Base-by-base conservation (phyloP, 768 basidiomycete genomes). In the Hygrocybe coccinea region DNA sequence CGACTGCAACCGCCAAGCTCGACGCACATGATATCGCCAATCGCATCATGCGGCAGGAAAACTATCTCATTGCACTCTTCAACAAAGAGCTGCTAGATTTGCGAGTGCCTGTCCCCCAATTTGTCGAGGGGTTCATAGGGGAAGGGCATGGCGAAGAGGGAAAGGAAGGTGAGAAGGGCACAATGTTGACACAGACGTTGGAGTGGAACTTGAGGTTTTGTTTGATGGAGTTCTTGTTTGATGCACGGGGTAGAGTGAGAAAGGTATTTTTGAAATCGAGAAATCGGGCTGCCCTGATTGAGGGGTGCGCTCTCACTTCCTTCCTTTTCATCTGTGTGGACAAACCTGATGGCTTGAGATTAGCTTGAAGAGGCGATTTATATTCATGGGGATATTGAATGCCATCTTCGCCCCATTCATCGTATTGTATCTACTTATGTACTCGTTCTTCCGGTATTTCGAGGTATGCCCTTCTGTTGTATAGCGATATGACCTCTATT, bases 371-470 rank as follows among this genome's bases (percentile, higher is more conserved):
- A 77, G 91, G 55, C 82, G 97, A 2, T 90, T 99, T 67, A 85
- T 97, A 57, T 95, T 99, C 69, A 95, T 98, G 90, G 97, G 93
- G 11, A 84, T 97, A 52, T 68, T 99, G 54, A 99, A 99, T 62
- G 94, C 91, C 2, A 83, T 94, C 9, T 95, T 98, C 61, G 91
- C 90, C 1, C 97, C 97, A 0, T 95, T 98, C 73, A 98, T 99
- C 64, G 90, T 98, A 33, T 74, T 95, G 15, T 99, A 99, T 69
- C 82, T 97, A 41, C 71, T 98, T 38, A 91, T 98, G 85, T 99
- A 97, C 68, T 98, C 94, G 1, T 99, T 99, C 79, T 99, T 99
- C 79, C 89, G 95, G 3, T 99, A 99, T 69, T 99, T 99, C 59
- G 97, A 99, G 79, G 97, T 93, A 47, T 50, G 84, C 69, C 11